Percentiles rank a stretch among this genome's conserved stretches.
Conservation (phyloP, 2,329 filamentous ascomycete species). For the Pseudocercospora cruenta region DNA sequence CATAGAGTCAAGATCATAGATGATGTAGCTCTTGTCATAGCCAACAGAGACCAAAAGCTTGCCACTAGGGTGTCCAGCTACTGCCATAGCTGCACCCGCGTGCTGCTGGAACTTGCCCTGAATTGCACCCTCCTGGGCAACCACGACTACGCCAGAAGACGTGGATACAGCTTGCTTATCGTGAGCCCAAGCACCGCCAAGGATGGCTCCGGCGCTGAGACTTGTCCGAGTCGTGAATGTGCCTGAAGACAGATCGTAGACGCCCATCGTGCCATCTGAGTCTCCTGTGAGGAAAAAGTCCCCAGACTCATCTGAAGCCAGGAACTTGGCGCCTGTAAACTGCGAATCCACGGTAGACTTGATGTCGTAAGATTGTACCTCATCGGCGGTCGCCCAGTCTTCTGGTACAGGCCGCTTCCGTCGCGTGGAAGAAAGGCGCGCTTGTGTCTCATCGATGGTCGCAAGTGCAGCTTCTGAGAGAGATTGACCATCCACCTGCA, state of each 20-base stretch:
- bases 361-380: conserved; percentile 64
- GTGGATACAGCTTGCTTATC: conserved; percentile 73
- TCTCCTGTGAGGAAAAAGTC: conserved; percentile 75
- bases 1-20: conserved; percentile 76
- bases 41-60: conserved; percentile 85
- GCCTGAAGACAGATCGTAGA: conserved; percentile 78
- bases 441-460: conserved; percentile 78
- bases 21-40: conserved; percentile 85
- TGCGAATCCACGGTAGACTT: conserved; percentile 59
- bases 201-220: conserved; percentile 67
- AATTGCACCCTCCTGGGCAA: conserved; percentile 73
- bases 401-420: conserved; percentile 86
- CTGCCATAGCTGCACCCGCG: conserved; percentile 74
- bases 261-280: conserved; percentile 71
- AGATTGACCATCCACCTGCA: conserved; percentile 85
- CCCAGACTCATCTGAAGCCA: conserved; percentile 63
- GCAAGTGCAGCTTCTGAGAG: conserved; percentile 72
- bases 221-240: conserved; percentile 72
- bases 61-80: conserved; percentile 81
- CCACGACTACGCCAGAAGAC: conserved; percentile 75
- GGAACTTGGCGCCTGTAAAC: conserved; percentile 60
- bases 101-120: conserved; percentile 75
- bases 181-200: conserved; percentile 67
- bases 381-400: conserved; percentile 79
- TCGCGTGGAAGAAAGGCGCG: conserved; percentile 81